Evolutionary conservation across 179 eudicot genomes (phyloP), one percentile per base, ranked within the genome.

Genomic region (Sideroxylon spinosum): DNA sequence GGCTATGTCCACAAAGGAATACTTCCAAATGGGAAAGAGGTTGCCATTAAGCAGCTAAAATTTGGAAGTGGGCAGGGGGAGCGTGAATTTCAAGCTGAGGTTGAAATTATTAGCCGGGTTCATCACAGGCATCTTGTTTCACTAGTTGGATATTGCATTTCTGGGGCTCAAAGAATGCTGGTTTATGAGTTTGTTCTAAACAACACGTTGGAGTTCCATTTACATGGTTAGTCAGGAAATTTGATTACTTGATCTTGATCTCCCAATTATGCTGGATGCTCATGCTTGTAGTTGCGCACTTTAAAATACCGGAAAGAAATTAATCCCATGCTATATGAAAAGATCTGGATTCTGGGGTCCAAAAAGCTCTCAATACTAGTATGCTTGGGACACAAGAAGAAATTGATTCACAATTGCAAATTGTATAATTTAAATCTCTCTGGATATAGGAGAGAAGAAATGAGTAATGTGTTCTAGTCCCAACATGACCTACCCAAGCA

Each of bases 41-140:
- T 92, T 81, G 98, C 98, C n/a, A 85, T 93, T 62, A 92, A 93
- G 85, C 89, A 89, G 86, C 82, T 92, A 16, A 93, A 91, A 81
- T 55, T 81, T 74, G 98, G 97, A 63, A 88, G 98, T 84, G 89
- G 87, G 59, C 98, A 93, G 79, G 97, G 98, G 63, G 97, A 93
- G 76, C 95, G 98, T 56, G 98, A 92, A 85, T 93, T 93, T 82
- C 97, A 90, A 86, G 95, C 97, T 0, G 98, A 93, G 80, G 91
- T 92, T 19, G 98, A 87, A 14, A 92, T 86, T 25, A 90, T 93
- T 68, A 89, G 97, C 62, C 93, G 91, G 76, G 93, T 90, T 73
- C 89, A 92, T 81, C 98, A 92, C 74, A 86, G 79, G 86, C 90
- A 93, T 86, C 92, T 91, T 49, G 98, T 93, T 60, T 86, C 90